These are phyloP conservation scores for Pleurotus salmoneostramineus DNA, from an alignment of 768 basidiomycete species.

Conservation along the genomic window DNA sequence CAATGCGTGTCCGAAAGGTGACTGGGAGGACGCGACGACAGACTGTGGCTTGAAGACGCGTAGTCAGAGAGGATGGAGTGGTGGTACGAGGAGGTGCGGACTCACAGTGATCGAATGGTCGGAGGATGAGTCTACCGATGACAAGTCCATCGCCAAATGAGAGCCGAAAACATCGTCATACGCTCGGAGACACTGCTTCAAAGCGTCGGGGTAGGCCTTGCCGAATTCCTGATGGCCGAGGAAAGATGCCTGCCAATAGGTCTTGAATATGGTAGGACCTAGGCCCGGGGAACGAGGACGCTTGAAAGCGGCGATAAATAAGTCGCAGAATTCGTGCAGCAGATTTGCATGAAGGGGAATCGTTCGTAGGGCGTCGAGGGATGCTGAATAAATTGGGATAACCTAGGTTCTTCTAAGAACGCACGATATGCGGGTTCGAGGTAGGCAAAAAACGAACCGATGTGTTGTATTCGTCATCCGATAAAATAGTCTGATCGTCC, in stretches of 20 bases:
- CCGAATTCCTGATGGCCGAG: conserved; percentile 34
- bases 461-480: conserved; percentile 39
- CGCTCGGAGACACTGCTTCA: conserved; percentile 41
- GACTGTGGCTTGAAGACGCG: not conserved
- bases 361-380: conserved; percentile 33
- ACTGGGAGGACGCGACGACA: not conserved
- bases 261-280: conserved; percentile 49
- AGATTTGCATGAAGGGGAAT: conserved; percentile 34
- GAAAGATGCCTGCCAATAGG: conserved; percentile 58
- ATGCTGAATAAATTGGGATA: conserved; percentile 37
- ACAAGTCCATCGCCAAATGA: conserved; percentile 41
- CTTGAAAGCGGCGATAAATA: conserved; percentile 49
- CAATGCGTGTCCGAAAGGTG: not conserved
- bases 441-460: conserved; percentile 31
- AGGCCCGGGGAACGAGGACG: conserved; percentile 41
- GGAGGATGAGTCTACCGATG: conserved; percentile 28
- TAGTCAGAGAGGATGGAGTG: not conserved
- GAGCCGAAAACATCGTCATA: conserved; percentile 44
- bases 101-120: not conserved
- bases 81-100: not conserved
- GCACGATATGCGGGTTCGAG: not conserved
- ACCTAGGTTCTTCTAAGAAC: conserved; percentile 18
- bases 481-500: conserved; percentile 37
- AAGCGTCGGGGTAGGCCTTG: conserved; percentile 32
- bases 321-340: conserved; percentile 36